Evolutionary conservation across 331 rosid species (phyloP).

Genomic region (Malus hybrid): DNA sequence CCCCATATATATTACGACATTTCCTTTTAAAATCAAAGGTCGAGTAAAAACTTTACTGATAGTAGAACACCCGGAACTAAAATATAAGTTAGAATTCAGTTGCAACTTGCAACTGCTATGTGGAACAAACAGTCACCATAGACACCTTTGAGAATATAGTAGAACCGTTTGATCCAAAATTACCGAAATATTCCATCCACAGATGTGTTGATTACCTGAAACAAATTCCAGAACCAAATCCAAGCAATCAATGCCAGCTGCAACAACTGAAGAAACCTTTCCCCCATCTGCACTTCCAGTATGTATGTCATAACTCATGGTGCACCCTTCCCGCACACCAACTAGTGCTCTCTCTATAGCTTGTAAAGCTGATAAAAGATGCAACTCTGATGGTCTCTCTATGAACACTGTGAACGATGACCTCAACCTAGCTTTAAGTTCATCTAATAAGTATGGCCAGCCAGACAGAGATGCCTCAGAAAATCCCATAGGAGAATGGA

Average conservation of each 20-base stretch:
- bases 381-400: constrained; percentile 63
- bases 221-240: constrained; percentile 77
- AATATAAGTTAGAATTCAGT: background rate
- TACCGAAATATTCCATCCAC: constrained; percentile 6
- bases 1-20: background rate
- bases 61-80: background rate
- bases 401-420: constrained; percentile 58
- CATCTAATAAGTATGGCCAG: constrained; percentile 46
- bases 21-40: background rate
- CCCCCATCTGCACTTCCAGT: constrained; percentile 55
- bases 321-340: constrained; percentile 54
- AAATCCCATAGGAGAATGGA: constrained; percentile 27
- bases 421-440: constrained; percentile 60
- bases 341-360: constrained; percentile 77
- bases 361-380: constrained; percentile 62
- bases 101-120: background rate
- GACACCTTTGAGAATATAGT: background rate
- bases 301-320: constrained; percentile 48
- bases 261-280: constrained; percentile 53
- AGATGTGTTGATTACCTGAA: constrained; percentile 53
- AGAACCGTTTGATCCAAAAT: constrained; percentile 5
- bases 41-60: background rate
- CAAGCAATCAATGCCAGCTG: constrained; percentile 82
- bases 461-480: constrained; percentile 41
- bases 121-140: background rate